Evolutionary conservation across 148 eudicot genomes (phyloP).

Genomic region (Amaranthus palmeri): DNA sequence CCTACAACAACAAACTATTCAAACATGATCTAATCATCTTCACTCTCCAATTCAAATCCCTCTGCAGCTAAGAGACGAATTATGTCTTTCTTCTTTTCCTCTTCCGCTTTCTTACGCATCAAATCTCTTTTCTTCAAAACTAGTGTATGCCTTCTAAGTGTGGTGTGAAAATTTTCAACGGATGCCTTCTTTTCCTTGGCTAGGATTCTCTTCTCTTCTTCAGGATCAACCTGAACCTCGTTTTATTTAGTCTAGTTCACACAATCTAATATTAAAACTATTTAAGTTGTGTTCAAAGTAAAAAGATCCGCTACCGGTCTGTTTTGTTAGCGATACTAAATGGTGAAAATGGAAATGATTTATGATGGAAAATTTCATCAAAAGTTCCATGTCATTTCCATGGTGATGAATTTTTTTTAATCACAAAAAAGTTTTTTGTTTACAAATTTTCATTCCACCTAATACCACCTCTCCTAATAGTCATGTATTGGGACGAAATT

Average conservation of each 20-base stretch:
- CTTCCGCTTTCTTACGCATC: slow-evolving; percentile 79
- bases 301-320: too few relatives aligned
- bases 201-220: slow-evolving; percentile 78
- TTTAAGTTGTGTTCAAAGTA: not conserved
- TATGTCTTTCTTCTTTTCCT: slow-evolving; percentile 63
- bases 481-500: too few relatives aligned
- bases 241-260: not conserved
- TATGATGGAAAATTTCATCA: too few relatives aligned
- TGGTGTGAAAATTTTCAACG: slow-evolving; percentile 57
- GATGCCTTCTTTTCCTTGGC: slow-evolving; percentile 85
- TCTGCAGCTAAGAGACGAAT: slow-evolving; percentile 80
- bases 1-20: not conserved
- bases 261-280: not conserved
- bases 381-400: too few relatives aligned
- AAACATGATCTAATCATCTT: slow-evolving; percentile 39
- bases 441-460: too few relatives aligned
- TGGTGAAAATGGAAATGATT: too few relatives aligned
- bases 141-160: slow-evolving; percentile 80
- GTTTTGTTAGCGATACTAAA: too few relatives aligned
- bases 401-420: too few relatives aligned
- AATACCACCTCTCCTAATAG: too few relatives aligned
- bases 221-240: slow-evolving; percentile 70
- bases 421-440: too few relatives aligned
- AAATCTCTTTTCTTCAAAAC: slow-evolving; percentile 81
- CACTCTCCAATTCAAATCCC: slow-evolving; percentile 82